A percentile compares a stretch with the other conserved stretches of the same genome.
phyloP scores from a whole-genome alignment of 192 early-diverging fungal genomes.

The Coemansia sp. region DNA sequence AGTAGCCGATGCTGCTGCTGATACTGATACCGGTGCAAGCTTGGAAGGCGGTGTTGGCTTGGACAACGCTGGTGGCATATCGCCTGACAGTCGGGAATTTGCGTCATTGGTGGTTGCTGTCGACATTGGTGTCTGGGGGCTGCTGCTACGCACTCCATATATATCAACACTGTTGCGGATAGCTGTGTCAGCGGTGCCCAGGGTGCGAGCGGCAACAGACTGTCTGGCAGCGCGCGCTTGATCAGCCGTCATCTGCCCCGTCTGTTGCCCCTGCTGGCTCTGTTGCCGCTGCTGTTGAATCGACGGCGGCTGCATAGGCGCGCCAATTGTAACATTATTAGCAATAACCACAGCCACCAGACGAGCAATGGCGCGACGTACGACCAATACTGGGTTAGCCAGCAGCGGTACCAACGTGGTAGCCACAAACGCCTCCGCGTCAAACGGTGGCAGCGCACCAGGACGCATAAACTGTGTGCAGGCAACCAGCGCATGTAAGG shows the following conservation, averaged over 20 bases:
- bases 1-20: background rate
- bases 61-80: background rate
- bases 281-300: background rate
- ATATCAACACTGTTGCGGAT: constrained; percentile 19
- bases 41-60: background rate
- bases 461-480: constrained; percentile 21
- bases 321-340: constrained; percentile 3
- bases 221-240: background rate
- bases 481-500: constrained; percentile 25
- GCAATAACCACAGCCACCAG: constrained; percentile 37
- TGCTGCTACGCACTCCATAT: background rate
- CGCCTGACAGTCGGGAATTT: background rate
- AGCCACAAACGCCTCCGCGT: constrained; percentile 24
- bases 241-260: background rate
- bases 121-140: background rate
- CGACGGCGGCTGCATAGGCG: background rate
- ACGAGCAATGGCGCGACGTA: constrained; percentile 30
- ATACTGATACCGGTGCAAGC: background rate
- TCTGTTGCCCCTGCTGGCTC: background rate
- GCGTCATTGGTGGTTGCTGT: background rate
- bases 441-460: constrained; percentile 5
- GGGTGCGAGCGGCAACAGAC: background rate
- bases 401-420: constrained; percentile 20
- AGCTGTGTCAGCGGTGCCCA: background rate
- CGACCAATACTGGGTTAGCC: constrained; percentile 25